A percentile compares a stretch with the other conserved stretches of the same genome.
Conservation (phyloP, 2,329 filamentous ascomycete species). For the Aspergillus sp. region DNA sequence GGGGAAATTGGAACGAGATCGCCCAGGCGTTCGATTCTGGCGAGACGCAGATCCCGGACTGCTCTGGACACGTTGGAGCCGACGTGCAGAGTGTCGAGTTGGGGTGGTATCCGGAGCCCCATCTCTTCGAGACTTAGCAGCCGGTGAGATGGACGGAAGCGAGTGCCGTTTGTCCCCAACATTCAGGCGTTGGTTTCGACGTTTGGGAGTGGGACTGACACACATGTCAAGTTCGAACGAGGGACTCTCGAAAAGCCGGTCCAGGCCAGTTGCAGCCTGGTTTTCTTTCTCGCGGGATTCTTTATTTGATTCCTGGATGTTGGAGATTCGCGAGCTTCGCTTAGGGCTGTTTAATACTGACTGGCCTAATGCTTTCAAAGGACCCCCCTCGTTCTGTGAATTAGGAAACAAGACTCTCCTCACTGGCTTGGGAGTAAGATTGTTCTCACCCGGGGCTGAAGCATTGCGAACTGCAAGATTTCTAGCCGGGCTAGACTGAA, state of each 20-base stretch:
- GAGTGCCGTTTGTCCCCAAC: constrained; percentile 36
- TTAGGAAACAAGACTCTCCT: constrained; percentile 46
- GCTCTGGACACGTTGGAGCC: constrained; percentile 34
- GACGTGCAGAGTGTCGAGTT: constrained; percentile 33
- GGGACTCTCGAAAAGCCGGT: constrained; percentile 65
- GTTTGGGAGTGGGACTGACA: constrained; percentile 53
- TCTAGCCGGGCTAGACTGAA: constrained; percentile 62
- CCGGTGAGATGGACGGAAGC: constrained; percentile 39
- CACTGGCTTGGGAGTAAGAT: constrained; percentile 56
- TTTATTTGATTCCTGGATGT: constrained; percentile 37
- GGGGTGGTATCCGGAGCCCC: constrained; percentile 22
- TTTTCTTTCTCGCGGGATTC: constrained; percentile 59
- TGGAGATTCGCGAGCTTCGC: constrained; percentile 39
- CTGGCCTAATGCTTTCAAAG: constrained; percentile 37
- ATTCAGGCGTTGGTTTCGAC: constrained; percentile 53
- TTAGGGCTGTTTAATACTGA: constrained; percentile 50
- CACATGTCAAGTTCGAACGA: constrained; percentile 54
- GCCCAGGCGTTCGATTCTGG: constrained; percentile 26
- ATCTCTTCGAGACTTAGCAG: constrained; percentile 25
- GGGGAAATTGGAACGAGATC: constrained; percentile 19
- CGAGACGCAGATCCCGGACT: constrained; percentile 21
- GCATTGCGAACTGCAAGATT: constrained; percentile 46
- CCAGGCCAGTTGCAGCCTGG: constrained; percentile 50
- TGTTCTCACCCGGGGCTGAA: constrained; percentile 46
- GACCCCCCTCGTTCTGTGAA: constrained; percentile 33